Evolutionary conservation across 805 yeast genomes (phyloP), one percentile per base, ranked within the genome.

Genomic region (Brettanomyces bruxellensis): DNA sequence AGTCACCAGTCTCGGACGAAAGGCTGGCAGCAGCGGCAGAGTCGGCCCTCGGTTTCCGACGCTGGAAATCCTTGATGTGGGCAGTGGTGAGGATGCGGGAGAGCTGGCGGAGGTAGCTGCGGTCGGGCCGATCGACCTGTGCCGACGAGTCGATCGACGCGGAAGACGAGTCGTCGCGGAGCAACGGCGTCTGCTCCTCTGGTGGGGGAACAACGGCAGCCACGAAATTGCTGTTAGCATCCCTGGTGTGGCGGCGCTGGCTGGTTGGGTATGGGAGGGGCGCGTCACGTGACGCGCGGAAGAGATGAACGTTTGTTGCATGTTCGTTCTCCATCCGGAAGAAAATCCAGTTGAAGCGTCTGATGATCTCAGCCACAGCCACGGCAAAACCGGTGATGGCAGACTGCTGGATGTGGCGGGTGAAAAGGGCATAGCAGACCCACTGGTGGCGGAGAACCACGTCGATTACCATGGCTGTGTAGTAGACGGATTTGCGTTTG

Each of bases 301-400:
- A 86, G 40, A 88, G 67, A 46, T 79, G 80, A 9, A 89, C 95
- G 60, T 91, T 91, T 0, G 97, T 81, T 41, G 90, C 83, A 63
- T 93, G 99, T 64, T 93, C 98, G 64, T 93, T 93, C 56, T 93
- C 99, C 75, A 93, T 84, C 67, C 99, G 81, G 69, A 93, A 83
- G 43, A 86, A 76, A 6, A 88, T 72, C 99, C 99, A 93, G 12
- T 91, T 68, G 54, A 87, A 84, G 59, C 99, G 73, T 60, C 99
- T 75, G 3, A 85, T 34, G 3, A 88, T 65, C 63, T 93, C 99
- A 0, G 93, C 87, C 28, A 86, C 53, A 0, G 95, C 96, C 43
- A 93, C 78, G 44, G 78, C 71, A 59, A 91, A 90, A 60, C 95
- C 82, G 2, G 95, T 83, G 23, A 78, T 76, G 0, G 95, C 95